Base-by-base conservation (phyloP, 306 rosid species). In the Pyrus betulifolia region DNA sequence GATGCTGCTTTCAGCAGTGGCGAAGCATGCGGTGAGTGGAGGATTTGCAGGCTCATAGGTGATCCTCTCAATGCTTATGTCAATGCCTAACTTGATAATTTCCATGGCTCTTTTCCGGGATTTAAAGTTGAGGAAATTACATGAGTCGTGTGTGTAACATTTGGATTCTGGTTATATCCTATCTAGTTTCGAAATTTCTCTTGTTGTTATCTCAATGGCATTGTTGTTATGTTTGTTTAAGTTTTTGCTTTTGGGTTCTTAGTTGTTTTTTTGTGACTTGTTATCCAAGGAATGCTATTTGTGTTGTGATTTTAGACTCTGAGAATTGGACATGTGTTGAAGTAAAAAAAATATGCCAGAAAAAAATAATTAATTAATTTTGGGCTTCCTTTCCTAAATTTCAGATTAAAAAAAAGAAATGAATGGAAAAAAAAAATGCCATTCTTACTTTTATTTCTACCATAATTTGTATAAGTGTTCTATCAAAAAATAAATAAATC, bases 1-100 rank as follows among this genome's bases (percentile, higher is more conserved):
- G 42, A 81, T 86, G 83, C 70, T 93, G 70, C 85, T 91, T 2
- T 81, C 93, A 0, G 87, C 91, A 10, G 97, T 93, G 77, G 97
- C 96, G 4, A 87, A 76, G 38, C 98, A 93, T 55, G 98, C 98
- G 5, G 98, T 91, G 86, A 86, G 19, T 94, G 94, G 97, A 86
- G 96, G 89, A 84, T 88, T 83, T 94, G 96, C 86, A 85, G 97
- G 78, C 84, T 91, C 40, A 84, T 93, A 74, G 94, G 93, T 25
- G 93, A 90, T 57, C 87, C 86, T 11, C 88, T 93, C 2, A 71
- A 88, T 63, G 87, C 92, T 44, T 88, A 89, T 84, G 86, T 82
- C 42, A 68, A 64, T 74, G n/a, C 71, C 19, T 18, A 31, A 14
- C n/a, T 60, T 58, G 77, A 58, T 31, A 25, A 70, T 5, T 51